phyloP scores from a whole-genome alignment of 371 early-diverging fungal genomes.

The Vairimorpha apis region DNA sequence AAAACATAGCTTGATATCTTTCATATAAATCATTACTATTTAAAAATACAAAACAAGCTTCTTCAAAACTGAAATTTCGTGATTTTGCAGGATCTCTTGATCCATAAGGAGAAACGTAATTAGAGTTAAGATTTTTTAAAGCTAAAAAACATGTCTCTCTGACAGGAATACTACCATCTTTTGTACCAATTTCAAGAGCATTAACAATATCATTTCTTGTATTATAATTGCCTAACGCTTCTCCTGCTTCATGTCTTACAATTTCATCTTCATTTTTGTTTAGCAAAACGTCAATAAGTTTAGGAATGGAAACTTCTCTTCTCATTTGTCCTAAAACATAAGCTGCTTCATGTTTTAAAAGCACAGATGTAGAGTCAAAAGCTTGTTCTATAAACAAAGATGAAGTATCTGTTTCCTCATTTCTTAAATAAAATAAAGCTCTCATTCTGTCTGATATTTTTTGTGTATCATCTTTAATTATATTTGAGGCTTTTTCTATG shows the following conservation, averaged over 20 bases:
- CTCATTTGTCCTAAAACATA: conserved; percentile 96
- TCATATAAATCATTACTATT: conserved; percentile 73
- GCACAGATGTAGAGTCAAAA: conserved; percentile 75
- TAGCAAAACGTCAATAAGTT: conserved; percentile 68
- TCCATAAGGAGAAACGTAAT: conserved; percentile 43
- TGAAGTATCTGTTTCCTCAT: conserved; percentile 68
- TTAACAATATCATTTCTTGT: conserved; percentile 23
- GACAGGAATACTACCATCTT: conserved; percentile 57
- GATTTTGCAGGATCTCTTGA: conserved; percentile 62
- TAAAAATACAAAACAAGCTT: conserved; percentile 70
- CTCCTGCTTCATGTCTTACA: conserved; percentile 84
- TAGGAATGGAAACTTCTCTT: conserved; percentile 68
- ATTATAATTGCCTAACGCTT: conserved; percentile 59
- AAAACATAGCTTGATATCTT: conserved; percentile 95
- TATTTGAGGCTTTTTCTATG: conserved; percentile 1
- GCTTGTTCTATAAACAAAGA: conserved; percentile 70
- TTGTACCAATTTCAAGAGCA: conserved; percentile 41
- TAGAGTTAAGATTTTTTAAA: conserved; percentile 68
- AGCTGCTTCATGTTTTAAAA: conserved; percentile 93
- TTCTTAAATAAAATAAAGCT: conserved; percentile 84
- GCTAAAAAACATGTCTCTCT: conserved; percentile 84
- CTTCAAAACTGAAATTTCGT: conserved; percentile 72
- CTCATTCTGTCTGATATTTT: conserved; percentile 63
- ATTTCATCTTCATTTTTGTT: conserved; percentile 75
- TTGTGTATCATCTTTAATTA: conserved; percentile 2